Conservation (phyloP, 768 basidiomycete species). For the Tylopilus balloui region DNA sequence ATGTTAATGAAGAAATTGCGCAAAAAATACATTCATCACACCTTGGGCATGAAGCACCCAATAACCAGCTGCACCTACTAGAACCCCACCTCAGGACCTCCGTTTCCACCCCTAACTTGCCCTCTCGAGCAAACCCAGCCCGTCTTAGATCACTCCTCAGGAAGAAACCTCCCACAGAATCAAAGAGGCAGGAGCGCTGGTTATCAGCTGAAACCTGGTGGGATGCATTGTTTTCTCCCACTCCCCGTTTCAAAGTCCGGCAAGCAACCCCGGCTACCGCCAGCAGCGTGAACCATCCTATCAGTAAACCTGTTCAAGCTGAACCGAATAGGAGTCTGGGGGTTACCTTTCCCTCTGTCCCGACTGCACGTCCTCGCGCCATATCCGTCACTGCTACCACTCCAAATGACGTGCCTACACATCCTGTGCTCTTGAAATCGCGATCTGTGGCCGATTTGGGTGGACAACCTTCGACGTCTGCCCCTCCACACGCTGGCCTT, state of each 20-base stretch:
- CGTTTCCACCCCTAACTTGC: slow-evolving; percentile 64
- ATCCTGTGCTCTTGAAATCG: slow-evolving; percentile 16
- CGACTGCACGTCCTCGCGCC: slow-evolving; percentile 20
- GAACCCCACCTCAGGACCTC: slow-evolving; percentile 44
- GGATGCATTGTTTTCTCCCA: slow-evolving; percentile 72
- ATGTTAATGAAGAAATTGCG: neutral
- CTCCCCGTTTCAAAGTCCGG: slow-evolving; percentile 62
- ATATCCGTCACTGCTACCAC: slow-evolving; percentile 9
- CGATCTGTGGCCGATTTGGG: slow-evolving; percentile 21
- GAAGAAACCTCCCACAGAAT: slow-evolving; percentile 20
- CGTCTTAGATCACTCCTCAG: slow-evolving; percentile 13
- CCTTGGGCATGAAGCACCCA: slow-evolving; percentile 1
- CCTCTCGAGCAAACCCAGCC: slow-evolving; percentile 15
- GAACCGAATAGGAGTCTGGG: neutral
- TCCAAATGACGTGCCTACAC: neutral
- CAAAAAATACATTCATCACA: slow-evolving; percentile 5
- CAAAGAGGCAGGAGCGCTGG: slow-evolving; percentile 58
- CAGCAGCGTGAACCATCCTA: slow-evolving; percentile 45
- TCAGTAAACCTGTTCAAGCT: slow-evolving; percentile 38
- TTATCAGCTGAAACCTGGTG: slow-evolving; percentile 77
- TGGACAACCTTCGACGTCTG: slow-evolving; percentile 6
- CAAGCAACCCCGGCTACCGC: slow-evolving; percentile 25
- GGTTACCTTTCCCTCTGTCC: slow-evolving; percentile 7
- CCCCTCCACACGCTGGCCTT: slow-evolving; percentile 2
- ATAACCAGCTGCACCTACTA: neutral